Evolutionary conservation across 116 monocot genomes (phyloP).

Genomic region (Dioscorea cayenensis): DNA sequence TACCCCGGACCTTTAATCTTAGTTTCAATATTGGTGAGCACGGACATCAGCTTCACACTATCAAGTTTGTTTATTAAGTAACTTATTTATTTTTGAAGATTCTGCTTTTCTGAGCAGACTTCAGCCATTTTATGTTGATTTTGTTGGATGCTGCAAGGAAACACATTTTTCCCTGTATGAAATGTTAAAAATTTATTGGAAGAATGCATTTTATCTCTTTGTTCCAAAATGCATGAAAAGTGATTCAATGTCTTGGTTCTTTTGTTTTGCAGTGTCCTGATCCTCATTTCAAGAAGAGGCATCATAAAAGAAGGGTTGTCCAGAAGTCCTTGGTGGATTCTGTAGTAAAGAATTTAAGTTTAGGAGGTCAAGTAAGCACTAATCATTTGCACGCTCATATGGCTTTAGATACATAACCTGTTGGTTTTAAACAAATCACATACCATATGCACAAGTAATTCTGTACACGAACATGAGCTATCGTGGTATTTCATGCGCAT

Average conservation of each 20-base stretch:
- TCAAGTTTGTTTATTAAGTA: background rate
- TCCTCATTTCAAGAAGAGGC: conserved; percentile 86
- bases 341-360: conserved; percentile 47
- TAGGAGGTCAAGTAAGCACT: conserved; percentile 59
- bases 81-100: too few relatives aligned
- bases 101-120: too few relatives aligned
- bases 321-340: conserved; percentile 63
- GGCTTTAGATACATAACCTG: background rate
- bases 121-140: too few relatives aligned
- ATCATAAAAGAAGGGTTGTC: conserved; percentile 86
- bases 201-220: background rate
- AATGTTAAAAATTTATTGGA: too few relatives aligned
- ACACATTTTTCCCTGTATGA: too few relatives aligned
- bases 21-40: conserved; percentile 79
- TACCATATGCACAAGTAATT: background rate
- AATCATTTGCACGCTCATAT: background rate
- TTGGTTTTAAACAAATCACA: background rate
- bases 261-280: conserved; percentile 74
- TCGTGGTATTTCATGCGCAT: too few relatives aligned
- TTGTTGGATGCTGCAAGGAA: too few relatives aligned
- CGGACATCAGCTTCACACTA: background rate
- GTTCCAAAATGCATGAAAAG: background rate
- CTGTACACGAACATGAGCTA: too few relatives aligned
- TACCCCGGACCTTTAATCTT: conserved; percentile 74
- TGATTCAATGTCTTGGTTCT: conserved; percentile 3